Evolutionary conservation across 345 rosid genomes (phyloP), one percentile per base, ranked within the genome.

Genomic region (Euphorbia lathyris): DNA sequence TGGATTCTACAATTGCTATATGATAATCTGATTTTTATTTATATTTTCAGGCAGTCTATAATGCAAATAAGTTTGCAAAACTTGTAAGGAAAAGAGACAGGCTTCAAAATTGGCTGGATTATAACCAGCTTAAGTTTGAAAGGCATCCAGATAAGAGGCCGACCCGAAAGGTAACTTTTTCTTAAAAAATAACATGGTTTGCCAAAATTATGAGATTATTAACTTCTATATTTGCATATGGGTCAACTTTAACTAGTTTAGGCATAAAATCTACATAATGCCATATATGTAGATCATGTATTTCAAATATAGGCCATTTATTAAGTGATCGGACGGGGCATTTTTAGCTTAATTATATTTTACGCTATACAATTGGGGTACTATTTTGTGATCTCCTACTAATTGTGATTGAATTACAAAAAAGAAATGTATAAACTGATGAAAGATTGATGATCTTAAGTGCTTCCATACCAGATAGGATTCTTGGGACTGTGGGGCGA

Each of bases 81-180:
- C 80, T 92, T 69, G 98, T 75, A 67, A 88, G 83, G 65, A 82
- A 85, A 85, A 85, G 97, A 74, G 86, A 83, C 43, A 89, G 89
- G 80, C 83, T 95, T 58, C 96, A 72, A 81, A 87, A 86, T 70
- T 92, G 98, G 99, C 84, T 86, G 71, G 99, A 92, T 77, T 92
- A 88, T 67, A 78, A 92, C 79, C 91, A 85, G 71, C 85, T 92
- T 34, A 90, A 88, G 80, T 83, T 76, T 78, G 94, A 92, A 83
- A 86, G 99, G 69, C 78, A 88, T 74, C 88, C 88, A 9, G 90
- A 86, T 1, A 95, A 90, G 79, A 85, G 79, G 77, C 99, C 97
- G 19, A 86, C 90, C 50, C 83, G 76, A 78, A 92, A 81, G 88
- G 99, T 90, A 55, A 77, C 58, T 52, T 69, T 43, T 47, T 67